These are phyloP conservation scores for Scytalidium lignicola DNA, from an alignment of 2,329 filamentous ascomycete species.

Conservation along the genomic window DNA sequence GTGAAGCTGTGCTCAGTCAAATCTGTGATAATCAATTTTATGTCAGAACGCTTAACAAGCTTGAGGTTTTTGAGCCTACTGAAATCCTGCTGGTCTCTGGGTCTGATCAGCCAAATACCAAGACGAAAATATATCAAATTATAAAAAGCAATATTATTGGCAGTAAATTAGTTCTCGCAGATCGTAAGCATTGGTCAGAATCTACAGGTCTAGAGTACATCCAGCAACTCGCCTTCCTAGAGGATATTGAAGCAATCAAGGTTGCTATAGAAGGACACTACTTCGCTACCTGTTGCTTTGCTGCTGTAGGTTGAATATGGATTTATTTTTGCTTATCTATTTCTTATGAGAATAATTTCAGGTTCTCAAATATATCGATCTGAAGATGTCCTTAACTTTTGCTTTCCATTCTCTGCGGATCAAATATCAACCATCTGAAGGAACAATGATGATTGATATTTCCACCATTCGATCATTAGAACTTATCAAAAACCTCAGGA, in stretches of 20 bases:
- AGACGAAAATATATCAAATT: slow-evolving; percentile 69
- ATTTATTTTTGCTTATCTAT: background rate
- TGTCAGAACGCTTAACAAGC: slow-evolving; percentile 79
- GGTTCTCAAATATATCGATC: slow-evolving; percentile 77
- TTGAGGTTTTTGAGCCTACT: slow-evolving; percentile 73
- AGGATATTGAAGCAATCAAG: slow-evolving; percentile 77
- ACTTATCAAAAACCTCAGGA: slow-evolving; percentile 80
- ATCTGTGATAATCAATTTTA: slow-evolving; percentile 94
- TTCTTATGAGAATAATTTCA: slow-evolving; percentile 30
- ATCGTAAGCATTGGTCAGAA: slow-evolving; percentile 82
- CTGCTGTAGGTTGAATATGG: slow-evolving; percentile 57
- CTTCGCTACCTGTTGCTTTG: slow-evolving; percentile 78
- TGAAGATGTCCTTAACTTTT: slow-evolving; percentile 64
- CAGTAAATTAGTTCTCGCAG: slow-evolving; percentile 57
- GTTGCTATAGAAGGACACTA: slow-evolving; percentile 77
- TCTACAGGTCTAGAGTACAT: slow-evolving; percentile 71
- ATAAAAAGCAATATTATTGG: slow-evolving; percentile 67
- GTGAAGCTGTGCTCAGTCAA: slow-evolving; percentile 80
- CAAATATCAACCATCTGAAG: slow-evolving; percentile 80
- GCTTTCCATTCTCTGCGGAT: slow-evolving; percentile 77
- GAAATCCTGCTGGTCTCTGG: slow-evolving; percentile 74
- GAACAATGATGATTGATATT: slow-evolving; percentile 93
- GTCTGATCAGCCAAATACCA: slow-evolving; percentile 57
- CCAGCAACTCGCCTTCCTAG: slow-evolving; percentile 69
- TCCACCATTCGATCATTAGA: slow-evolving; percentile 84